Conservation (phyloP, 495 filamentous ascomycete genomes). For the Penicillium odoratum region DNA sequence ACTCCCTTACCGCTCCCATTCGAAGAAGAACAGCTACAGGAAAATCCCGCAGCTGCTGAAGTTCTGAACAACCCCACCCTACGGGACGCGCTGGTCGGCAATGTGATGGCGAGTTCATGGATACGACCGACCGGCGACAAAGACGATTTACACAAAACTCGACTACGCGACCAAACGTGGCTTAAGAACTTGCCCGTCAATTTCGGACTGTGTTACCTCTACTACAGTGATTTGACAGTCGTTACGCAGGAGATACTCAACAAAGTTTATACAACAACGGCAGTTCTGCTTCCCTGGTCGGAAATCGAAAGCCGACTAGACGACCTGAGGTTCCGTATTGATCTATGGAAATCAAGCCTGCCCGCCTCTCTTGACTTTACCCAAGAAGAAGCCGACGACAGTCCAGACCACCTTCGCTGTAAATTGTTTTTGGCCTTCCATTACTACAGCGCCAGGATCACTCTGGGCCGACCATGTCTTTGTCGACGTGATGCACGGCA, state of each 20-base stretch:
- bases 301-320: slow-evolving; percentile 59
- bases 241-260: slow-evolving; percentile 56
- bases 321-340: slow-evolving; percentile 48
- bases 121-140: slow-evolving; percentile 28
- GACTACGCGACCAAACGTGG: slow-evolving; percentile 27
- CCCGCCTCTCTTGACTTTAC: slow-evolving; percentile 51
- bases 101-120: slow-evolving; percentile 34
- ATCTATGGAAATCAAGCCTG: slow-evolving; percentile 54
- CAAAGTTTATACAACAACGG: slow-evolving; percentile 57
- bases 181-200: slow-evolving; percentile 36
- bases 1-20: slow-evolving; percentile 59
- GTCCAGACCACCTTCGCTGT: slow-evolving; percentile 29
- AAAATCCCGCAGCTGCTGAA: slow-evolving; percentile 28
- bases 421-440: slow-evolving; percentile 53
- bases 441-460: slow-evolving; percentile 57
- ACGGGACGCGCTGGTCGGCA: slow-evolving; percentile 35
- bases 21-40: slow-evolving; percentile 51
- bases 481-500: slow-evolving; percentile 55
- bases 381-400: slow-evolving; percentile 28
- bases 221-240: slow-evolving; percentile 49
- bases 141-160: slow-evolving; percentile 21
- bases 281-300: slow-evolving; percentile 53
- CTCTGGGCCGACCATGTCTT: slow-evolving; percentile 61
- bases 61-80: slow-evolving; percentile 29
- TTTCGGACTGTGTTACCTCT: slow-evolving; percentile 47